Percentiles rank a stretch among this genome's conserved stretches.
phyloP scores from a whole-genome alignment of 139 green algal species.

The Marvania coccoides region DNA sequence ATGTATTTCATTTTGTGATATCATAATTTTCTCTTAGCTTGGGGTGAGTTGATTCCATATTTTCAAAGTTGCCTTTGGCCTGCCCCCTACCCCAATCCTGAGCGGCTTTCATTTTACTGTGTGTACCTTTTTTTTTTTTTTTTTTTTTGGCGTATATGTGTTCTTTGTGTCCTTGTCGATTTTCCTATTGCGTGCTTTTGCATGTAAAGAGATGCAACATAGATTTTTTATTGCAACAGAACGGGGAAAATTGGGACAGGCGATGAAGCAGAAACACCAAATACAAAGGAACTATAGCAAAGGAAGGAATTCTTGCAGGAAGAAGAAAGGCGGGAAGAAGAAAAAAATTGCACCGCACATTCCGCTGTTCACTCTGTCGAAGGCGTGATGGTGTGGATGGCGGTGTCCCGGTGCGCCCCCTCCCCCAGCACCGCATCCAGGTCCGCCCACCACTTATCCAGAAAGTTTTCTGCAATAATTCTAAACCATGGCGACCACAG shows the following conservation, averaged over 20 bases:
- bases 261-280: no score
- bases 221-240: no score
- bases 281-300: neutral
- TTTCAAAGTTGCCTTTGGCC: no score
- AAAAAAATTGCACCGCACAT: neutral
- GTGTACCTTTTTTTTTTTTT: neutral
- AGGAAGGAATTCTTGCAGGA: neutral
- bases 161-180: neutral
- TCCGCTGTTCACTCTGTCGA: neutral
- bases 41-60: no score
- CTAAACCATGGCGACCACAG: slow-evolving; percentile 92
- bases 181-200: no score
- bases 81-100: neutral
- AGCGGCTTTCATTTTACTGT: neutral
- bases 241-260: no score
- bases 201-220: no score
- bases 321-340: neutral
- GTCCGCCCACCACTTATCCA: slow-evolving; percentile 81
- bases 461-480: slow-evolving; percentile 80
- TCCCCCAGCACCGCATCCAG: slow-evolving; percentile 47
- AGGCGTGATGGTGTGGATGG: no score
- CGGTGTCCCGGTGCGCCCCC: no score
- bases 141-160: neutral
- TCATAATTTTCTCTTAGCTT: no score
- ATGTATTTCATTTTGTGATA: no score